phyloP scores from a whole-genome alignment of 176 grass and related monocot species.

The Pontederia paniculata region DNA sequence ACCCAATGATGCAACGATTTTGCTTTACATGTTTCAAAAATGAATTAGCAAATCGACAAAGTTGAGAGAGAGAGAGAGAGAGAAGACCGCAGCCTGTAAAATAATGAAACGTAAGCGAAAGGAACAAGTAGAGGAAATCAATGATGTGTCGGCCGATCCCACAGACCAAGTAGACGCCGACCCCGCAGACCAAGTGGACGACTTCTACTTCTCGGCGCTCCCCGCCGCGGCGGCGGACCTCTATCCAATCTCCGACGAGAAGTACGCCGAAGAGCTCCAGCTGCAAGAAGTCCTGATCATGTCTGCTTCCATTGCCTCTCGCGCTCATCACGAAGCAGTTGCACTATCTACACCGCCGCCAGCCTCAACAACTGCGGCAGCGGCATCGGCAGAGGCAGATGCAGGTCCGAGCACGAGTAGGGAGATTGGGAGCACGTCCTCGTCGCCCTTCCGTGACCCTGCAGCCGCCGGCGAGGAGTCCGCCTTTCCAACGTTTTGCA shows the following conservation, averaged over 20 bases:
- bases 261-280: not conserved
- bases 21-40: too few species aligned
- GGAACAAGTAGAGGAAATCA: too few species aligned
- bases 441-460: not conserved
- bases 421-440: not conserved
- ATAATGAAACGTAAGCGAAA: too few species aligned
- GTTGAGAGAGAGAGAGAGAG: too few species aligned
- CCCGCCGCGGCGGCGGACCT: not conserved
- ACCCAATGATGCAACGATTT: too few species aligned
- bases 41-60: too few species aligned
- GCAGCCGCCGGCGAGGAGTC: not conserved
- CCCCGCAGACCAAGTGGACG: not conserved
- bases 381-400: not conserved
- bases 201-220: not conserved
- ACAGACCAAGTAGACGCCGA: not conserved
- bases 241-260: not conserved
- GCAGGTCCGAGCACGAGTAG: not conserved
- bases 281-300: not conserved
- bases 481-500: conserved; percentile 18
- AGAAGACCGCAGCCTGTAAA: too few species aligned
- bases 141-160: too few species aligned
- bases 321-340: not conserved
- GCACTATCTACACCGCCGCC: not conserved
- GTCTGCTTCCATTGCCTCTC: not conserved
- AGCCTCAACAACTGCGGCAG: too few species aligned